Conservation (phyloP, 2,329 filamentous ascomycete genomes). For the Fusarium secorum region DNA sequence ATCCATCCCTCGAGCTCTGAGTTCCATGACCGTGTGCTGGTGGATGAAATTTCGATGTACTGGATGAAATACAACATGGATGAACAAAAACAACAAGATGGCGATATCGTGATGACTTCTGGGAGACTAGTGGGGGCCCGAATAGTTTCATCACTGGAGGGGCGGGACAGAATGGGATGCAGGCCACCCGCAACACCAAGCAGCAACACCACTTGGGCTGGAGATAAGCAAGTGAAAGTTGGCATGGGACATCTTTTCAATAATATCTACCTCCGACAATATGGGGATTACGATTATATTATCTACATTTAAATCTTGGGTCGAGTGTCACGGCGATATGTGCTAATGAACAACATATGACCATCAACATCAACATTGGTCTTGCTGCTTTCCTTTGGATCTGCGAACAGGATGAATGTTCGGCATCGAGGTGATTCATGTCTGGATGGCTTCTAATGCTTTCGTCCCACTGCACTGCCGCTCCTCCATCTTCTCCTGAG, state of each 20-base stretch:
- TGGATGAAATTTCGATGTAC: not conserved
- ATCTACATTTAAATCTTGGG: not conserved
- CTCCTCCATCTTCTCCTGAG: not conserved
- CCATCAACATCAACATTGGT: not conserved
- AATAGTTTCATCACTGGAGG: not conserved
- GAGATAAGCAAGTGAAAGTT: not conserved
- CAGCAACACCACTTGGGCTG: not conserved
- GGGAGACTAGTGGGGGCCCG: not conserved
- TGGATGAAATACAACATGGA: not conserved
- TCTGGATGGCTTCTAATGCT: not conserved
- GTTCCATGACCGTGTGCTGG: not conserved
- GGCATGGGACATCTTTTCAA: not conserved
- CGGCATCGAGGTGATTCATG: not conserved
- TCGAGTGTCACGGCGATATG: not conserved
- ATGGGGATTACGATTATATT: not conserved
- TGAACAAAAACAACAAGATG: not conserved
- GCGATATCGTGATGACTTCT: not conserved
- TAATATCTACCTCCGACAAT: not conserved
- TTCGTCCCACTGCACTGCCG: not conserved
- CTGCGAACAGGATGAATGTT: not conserved
- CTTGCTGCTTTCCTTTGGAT: not conserved
- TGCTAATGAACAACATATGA: not conserved
- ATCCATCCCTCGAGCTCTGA: not conserved
- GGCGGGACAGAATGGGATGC: not conserved
- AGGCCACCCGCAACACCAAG: not conserved